phyloP scores from a whole-genome alignment of 768 basidiomycete species.

The Dendrothele bispora region DNA sequence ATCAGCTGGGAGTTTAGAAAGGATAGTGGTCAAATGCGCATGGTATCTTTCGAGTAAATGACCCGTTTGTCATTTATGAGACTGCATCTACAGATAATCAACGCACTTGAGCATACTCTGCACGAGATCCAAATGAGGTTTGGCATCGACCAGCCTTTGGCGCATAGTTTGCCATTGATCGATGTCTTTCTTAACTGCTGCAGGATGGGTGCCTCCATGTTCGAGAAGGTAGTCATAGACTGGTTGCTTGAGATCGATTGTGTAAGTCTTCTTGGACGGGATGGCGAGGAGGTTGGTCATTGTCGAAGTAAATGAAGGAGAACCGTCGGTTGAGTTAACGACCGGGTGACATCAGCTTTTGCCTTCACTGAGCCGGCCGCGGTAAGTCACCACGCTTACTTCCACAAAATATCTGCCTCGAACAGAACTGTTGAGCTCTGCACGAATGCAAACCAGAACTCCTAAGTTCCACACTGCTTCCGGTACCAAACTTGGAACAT shows the following conservation, averaged over 20 bases:
- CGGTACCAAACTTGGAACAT: too few relatives aligned
- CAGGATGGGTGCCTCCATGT: constrained; percentile 75
- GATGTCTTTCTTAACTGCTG: constrained; percentile 81
- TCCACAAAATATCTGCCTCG: background rate
- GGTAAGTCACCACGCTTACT: too few relatives aligned
- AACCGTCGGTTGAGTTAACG: too few relatives aligned
- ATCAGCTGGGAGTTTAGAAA: constrained; percentile 83
- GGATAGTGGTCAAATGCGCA: constrained; percentile 80
- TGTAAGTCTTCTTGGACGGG: constrained; percentile 72
- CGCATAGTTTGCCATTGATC: constrained; percentile 67
- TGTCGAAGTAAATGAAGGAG: too few relatives aligned
- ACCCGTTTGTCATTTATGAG: constrained; percentile 9
- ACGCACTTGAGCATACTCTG: constrained; percentile 59
- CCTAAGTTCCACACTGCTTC: too few relatives aligned
- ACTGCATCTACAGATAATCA: constrained; percentile 3
- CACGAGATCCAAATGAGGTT: constrained; percentile 57
- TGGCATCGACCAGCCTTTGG: constrained; percentile 48
- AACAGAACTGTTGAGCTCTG: background rate
- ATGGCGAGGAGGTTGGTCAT: constrained; percentile 82
- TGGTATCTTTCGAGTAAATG: constrained; percentile 67
- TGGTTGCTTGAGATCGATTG: constrained; percentile 50
- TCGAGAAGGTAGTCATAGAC: constrained; percentile 67
- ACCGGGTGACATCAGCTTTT: too few relatives aligned
- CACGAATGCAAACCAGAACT: background rate
- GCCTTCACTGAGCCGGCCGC: too few relatives aligned